Percentiles rank a stretch among this genome's conserved stretches.
phyloP scores from a whole-genome alignment of 2,329 filamentous ascomycete genomes.

The Exutisphaerella laricina region DNA sequence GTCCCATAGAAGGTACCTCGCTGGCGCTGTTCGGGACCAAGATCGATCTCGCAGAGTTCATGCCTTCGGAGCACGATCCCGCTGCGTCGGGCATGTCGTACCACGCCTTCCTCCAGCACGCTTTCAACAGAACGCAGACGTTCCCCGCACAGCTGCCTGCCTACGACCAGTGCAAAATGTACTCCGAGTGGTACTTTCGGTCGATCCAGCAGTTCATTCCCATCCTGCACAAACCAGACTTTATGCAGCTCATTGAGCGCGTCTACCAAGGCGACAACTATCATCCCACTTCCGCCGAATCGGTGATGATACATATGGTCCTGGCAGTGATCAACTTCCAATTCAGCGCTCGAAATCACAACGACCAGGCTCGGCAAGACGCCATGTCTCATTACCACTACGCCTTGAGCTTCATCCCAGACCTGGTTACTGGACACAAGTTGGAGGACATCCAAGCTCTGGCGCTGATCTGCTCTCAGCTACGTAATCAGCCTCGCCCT shows the following conservation, averaged over 20 bases:
- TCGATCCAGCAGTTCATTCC: constrained; percentile 68
- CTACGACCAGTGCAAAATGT: constrained; percentile 60
- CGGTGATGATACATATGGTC: constrained; percentile 70
- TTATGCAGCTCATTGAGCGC: constrained; percentile 60
- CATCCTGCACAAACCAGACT: constrained; percentile 69
- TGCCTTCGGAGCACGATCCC: constrained; percentile 61
- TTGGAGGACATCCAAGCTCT: constrained; percentile 67
- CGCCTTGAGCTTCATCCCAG: constrained; percentile 61
- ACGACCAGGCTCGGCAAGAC: constrained; percentile 53
- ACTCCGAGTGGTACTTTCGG: constrained; percentile 69
- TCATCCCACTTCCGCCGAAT: constrained; percentile 57
- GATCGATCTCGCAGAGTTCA: constrained; percentile 70
- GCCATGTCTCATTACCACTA: constrained; percentile 78
- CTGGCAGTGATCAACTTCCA: constrained; percentile 74
- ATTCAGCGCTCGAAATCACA: constrained; percentile 63
- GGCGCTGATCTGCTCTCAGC: constrained; percentile 64
- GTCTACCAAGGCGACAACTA: constrained; percentile 65
- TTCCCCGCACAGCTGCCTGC: constrained; percentile 56
- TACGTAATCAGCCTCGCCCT: constrained; percentile 73
- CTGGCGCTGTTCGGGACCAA: constrained; percentile 75
- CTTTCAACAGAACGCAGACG: constrained; percentile 54
- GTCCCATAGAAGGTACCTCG: constrained; percentile 68
- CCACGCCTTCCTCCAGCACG: constrained; percentile 61
- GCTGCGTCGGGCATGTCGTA: constrained; percentile 59
- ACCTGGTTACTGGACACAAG: constrained; percentile 57